Conservation (phyloP, 345 rosid genomes). For the Euphorbia lathyris region DNA sequence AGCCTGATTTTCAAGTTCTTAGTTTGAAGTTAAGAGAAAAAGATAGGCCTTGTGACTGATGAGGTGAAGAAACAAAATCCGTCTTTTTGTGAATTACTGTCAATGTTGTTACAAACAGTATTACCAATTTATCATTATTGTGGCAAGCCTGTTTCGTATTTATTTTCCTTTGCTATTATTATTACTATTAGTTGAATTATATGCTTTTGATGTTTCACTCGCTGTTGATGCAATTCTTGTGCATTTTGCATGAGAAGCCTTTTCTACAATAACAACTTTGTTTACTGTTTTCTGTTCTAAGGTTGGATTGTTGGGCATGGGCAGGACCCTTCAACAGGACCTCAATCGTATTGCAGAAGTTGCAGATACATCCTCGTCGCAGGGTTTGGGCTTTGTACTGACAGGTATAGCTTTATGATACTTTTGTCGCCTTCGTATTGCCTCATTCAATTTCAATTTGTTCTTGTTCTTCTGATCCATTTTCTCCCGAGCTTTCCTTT, state of each 20-base stretch:
- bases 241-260: neutral
- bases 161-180: too few relatives aligned
- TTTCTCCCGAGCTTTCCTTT: neutral
- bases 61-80: neutral
- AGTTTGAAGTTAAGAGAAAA: neutral
- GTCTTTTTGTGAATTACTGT: neutral
- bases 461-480: neutral
- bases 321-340: conserved; percentile 71
- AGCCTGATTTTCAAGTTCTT: neutral
- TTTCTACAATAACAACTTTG: neutral
- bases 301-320: conserved; percentile 92
- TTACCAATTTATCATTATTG: neutral
- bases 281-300: conserved; percentile 17
- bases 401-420: conserved; percentile 52
- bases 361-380: conserved; percentile 88
- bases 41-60: neutral
- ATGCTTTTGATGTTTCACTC: neutral
- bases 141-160: neutral
- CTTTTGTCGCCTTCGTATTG: neutral
- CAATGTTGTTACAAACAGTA: neutral
- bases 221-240: neutral
- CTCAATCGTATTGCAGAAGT: conserved; percentile 75
- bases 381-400: conserved; percentile 74
- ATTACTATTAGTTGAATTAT: neutral
- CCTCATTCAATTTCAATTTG: neutral